Base-by-base conservation (phyloP, 2,329 filamentous ascomycete genomes). In the Alternaria dauci region DNA sequence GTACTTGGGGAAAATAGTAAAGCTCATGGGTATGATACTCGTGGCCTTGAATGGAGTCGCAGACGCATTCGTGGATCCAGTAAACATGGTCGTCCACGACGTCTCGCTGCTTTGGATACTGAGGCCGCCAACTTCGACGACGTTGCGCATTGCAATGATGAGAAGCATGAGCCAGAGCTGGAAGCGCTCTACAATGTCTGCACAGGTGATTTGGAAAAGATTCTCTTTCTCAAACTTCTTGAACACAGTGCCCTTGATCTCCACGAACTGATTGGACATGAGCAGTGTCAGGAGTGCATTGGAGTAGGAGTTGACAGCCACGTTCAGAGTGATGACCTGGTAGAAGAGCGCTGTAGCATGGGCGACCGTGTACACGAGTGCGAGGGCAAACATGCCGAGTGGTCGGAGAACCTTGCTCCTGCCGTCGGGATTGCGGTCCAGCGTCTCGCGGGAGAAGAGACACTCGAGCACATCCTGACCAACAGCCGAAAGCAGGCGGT, bases 221-320 rank as follows among this genome's bases (percentile, higher is more conserved):
- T 97, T 98, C 75, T 99, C 95, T 77, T 97, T 98, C 72, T 99
- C 95, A 65, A 98, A 96, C 62, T 94, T 95, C 82, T 99, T 98
- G 84, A 99, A 99, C 1, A 99, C 96, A 0, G 94, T 96, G 62
- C 92, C 92, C 76, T 99, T 99, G 83, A 99, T 97, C 81, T 99
- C 95, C 43, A 99, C 95, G 72, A 99, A 99, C 75, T 99, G 96
- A 74, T 98, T 99, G 7, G 94, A 97, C 76, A 99, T 88, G 2
- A 99, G 84, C 1, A 99, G 86, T 0, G 95, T 97, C 34, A 99
- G 84, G 5, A 99, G 83, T 0, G 95, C 94, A 74, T 99, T 99
- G 0, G 94, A 97, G 79, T 99, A 99, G 0, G 94, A 97, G 79
- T 99, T 99, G 70, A 99, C 94, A 0, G 95, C 95, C 4, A 99